These are phyloP conservation scores for Ensete glaucum DNA, from an alignment of 176 grass and related monocot species.

Conservation along the genomic window DNA sequence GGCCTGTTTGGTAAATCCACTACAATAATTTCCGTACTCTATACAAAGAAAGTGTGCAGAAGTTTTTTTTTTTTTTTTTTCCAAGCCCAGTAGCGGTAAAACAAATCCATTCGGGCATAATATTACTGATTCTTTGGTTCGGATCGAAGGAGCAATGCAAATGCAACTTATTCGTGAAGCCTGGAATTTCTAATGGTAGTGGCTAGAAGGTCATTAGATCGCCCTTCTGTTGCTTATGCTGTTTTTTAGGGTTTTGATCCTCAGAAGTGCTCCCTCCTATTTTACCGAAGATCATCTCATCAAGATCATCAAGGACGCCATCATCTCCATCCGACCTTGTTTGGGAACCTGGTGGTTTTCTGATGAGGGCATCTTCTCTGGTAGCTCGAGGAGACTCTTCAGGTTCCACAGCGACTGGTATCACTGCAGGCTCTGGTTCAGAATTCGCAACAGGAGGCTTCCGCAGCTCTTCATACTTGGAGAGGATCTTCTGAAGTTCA, in stretches of 20 bases:
- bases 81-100: no score
- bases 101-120: no score
- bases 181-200: no score
- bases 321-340: slow-evolving; percentile 64
- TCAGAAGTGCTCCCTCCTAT: slow-evolving; percentile 28
- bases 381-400: slow-evolving; percentile 9
- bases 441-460: background rate
- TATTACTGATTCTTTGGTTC: no score
- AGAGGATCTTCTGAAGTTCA: slow-evolving; percentile 20
- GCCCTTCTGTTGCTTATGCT: background rate
- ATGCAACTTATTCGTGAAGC: no score
- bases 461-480: slow-evolving; percentile 24
- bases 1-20: no score
- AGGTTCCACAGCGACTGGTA: slow-evolving; percentile 1
- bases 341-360: slow-evolving; percentile 55
- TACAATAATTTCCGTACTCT: no score
- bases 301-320: slow-evolving; percentile 78
- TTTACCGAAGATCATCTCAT: slow-evolving; percentile 96
- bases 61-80: background rate
- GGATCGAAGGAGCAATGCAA: no score
- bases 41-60: background rate
- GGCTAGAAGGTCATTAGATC: background rate
- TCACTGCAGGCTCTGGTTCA: slow-evolving; percentile 6
- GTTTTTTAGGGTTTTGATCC: background rate
- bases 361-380: slow-evolving; percentile 23